Evolutionary conservation across 306 rosid genomes (phyloP).

Genomic region (Corylus heterophylla): DNA sequence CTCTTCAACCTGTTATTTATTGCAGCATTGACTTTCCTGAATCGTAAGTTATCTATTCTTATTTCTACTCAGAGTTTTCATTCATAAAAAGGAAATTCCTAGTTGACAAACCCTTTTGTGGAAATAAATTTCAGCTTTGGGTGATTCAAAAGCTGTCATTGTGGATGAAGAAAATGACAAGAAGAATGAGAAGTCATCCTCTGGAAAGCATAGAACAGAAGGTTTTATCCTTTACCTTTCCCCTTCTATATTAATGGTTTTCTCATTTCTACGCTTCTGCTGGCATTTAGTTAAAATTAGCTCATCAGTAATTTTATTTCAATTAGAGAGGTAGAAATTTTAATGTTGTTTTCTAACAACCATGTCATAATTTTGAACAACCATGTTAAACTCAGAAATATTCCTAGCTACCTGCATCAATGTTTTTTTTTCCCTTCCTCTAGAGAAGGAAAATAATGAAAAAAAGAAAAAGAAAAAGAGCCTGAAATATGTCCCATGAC

Average conservation of each 20-base stretch:
- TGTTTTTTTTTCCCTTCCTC: background rate
- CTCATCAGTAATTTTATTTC: background rate
- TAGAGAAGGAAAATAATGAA: background rate
- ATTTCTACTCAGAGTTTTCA: conserved; percentile 1
- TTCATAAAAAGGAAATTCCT: background rate
- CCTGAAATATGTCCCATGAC: background rate
- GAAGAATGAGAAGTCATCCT: conserved; percentile 15
- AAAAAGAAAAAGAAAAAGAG: background rate
- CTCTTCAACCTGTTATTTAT: conserved; percentile 58
- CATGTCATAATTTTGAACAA: background rate
- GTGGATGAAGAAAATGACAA: conserved; percentile 29
- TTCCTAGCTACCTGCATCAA: background rate
- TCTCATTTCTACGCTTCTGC: background rate
- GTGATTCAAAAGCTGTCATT: conserved; percentile 49
- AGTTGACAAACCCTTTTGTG: background rate
- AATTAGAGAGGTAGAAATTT: background rate
- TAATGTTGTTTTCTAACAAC: background rate
- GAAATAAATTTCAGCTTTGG: conserved; percentile 47
- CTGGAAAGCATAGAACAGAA: conserved; percentile 15
- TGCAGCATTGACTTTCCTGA: conserved; percentile 58
- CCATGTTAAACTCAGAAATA: background rate
- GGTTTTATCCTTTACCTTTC: conserved; percentile 9
- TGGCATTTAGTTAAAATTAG: conserved; percentile 4
- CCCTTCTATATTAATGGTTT: conserved; percentile 5
- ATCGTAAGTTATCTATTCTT: conserved; percentile 45